These are phyloP conservation scores for Tolypocladium endophyticum DNA, from an alignment of 2,329 filamentous ascomycete species.

Conservation along the genomic window DNA sequence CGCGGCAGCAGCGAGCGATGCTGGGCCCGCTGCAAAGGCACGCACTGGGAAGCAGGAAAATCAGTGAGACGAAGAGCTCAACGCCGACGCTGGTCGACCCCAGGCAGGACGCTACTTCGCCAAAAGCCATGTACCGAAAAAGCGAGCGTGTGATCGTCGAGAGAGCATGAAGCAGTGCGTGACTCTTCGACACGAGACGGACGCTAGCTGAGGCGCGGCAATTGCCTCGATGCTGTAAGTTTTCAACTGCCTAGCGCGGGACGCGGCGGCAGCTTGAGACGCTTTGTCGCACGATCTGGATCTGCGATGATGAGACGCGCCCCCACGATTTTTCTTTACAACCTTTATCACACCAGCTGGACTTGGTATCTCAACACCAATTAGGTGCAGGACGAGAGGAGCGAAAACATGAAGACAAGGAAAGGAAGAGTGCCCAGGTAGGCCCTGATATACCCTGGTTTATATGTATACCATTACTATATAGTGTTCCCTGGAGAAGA, in stretches of 20 bases:
- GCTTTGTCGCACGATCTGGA: not conserved
- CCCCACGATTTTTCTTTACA: not conserved
- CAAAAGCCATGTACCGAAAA: slow-evolving; percentile 31
- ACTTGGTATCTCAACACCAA: not conserved
- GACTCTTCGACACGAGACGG: not conserved
- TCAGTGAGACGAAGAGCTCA: slow-evolving; percentile 26
- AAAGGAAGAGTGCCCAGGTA: not conserved
- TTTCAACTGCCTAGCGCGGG: not conserved
- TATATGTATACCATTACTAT: not conserved
- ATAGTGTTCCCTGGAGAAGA: not conserved
- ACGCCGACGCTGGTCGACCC: slow-evolving; percentile 37
- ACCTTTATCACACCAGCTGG: not conserved
- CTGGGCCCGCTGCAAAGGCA: slow-evolving; percentile 39
- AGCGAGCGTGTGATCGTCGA: slow-evolving; percentile 46
- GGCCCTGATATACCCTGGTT: not conserved
- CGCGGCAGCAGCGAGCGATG: slow-evolving; percentile 48
- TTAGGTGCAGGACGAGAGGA: not conserved
- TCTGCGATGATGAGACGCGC: not conserved
- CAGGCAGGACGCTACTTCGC: slow-evolving; percentile 15
- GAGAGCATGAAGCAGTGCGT: slow-evolving; percentile 18
- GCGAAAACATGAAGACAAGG: not conserved
- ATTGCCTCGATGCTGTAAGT: not conserved
- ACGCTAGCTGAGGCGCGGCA: not conserved
- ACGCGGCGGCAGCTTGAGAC: not conserved
- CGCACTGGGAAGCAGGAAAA: slow-evolving; percentile 6